Base-by-base conservation (phyloP, 805 yeast genomes). In the Maudiozyma pseudohumilis region DNA sequence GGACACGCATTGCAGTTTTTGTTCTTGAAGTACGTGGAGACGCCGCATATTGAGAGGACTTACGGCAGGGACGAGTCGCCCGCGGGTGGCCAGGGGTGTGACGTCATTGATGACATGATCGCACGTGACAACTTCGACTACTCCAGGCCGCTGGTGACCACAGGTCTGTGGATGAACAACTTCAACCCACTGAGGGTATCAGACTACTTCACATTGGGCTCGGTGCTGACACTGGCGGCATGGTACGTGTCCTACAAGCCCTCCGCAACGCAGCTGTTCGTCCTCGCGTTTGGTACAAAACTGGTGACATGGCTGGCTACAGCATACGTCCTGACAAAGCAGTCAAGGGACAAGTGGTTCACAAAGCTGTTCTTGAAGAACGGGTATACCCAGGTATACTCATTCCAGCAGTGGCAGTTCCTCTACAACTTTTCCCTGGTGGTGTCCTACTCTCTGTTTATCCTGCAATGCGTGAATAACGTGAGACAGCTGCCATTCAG, bases 1-100 rank as follows among this genome's bases (percentile, higher is more conserved):
- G 95, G 92, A 9, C 95, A 84, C 58, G 70, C 80, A 37, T 64
- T 74, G 38, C 95, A 84, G 56, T 83, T 84, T 69, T 66, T 75
- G 19, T 84, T 84, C 50, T 63, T 84, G 56, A 76, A 77, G 45
- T 67, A 66, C 44, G 87, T 84, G 34, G 95, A 84, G 57, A 81
- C 79, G 49, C 95, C 95, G 21, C 95, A 83, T 59, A 84, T 84
- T 48, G 87, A 81, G 42, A 81, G 80, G 61, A 82, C 80, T 13
- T 84, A 78, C 52, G 80, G 80, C 17, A 60, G 68, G 17, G 65
- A 59, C 35, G 53, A 56, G 29, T 17, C 31, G 11, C 17, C 31
- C 2, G 31, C 31, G 10, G 18, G 10, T 15, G 57, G 39, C 4
- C n/a, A 49, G 47, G 26, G n/a, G n/a, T n/a, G n/a, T n/a, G 57